A percentile compares a stretch with the other conserved stretches of the same genome.
phyloP scores from a whole-genome alignment of 2,329 filamentous ascomycete species.

The Cadophora sp. region DNA sequence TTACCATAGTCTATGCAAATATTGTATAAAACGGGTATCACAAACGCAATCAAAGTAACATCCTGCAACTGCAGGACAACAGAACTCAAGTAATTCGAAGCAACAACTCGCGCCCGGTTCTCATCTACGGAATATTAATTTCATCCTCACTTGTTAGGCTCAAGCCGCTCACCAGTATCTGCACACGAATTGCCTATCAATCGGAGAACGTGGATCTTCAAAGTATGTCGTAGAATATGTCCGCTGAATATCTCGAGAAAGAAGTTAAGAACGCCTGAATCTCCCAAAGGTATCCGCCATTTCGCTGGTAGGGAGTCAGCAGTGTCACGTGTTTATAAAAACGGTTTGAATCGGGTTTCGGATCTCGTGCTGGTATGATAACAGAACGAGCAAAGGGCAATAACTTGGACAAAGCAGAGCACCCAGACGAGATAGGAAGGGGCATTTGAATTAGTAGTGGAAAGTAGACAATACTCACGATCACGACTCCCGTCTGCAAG shows the following conservation, averaged over 20 bases:
- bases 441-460: not conserved
- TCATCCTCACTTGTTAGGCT: not conserved
- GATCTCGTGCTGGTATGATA: not conserved
- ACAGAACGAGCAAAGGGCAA: not conserved
- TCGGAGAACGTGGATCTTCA: constrained; percentile 63
- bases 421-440: not conserved
- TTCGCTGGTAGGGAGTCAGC: constrained; percentile 50
- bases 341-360: not conserved
- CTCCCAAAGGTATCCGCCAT: constrained; percentile 63
- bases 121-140: constrained; percentile 52
- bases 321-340: not conserved
- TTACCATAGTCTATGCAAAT: constrained; percentile 68
- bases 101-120: constrained; percentile 63
- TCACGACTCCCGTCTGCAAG: constrained; percentile 63
- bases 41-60: constrained; percentile 58
- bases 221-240: constrained; percentile 48
- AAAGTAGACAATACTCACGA: constrained; percentile 49
- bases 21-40: constrained; percentile 67
- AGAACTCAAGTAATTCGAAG: constrained; percentile 53
- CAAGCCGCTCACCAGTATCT: constrained; percentile 56
- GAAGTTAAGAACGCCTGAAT: constrained; percentile 63
- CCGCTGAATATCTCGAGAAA: constrained; percentile 56
- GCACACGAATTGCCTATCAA: constrained; percentile 68
- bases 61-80: constrained; percentile 56
- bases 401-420: not conserved